These are phyloP conservation scores for Vigna reflexopilosa DNA, from an alignment of 306 rosid genomes.

Conservation along the genomic window DNA sequence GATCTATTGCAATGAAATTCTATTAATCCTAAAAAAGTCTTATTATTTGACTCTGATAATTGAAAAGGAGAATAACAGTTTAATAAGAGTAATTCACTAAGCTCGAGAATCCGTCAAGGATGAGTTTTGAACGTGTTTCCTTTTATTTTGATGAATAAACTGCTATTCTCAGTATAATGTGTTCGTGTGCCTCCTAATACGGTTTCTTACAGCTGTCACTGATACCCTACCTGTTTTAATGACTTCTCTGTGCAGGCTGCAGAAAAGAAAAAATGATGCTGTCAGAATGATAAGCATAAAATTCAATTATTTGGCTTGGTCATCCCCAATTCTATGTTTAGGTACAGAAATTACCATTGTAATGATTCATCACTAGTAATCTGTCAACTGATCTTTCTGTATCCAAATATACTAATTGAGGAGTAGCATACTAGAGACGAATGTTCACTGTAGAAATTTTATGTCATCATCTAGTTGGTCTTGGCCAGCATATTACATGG, in stretches of 20 bases:
- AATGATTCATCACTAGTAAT: conserved; percentile 19
- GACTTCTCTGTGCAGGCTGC: conserved; percentile 72
- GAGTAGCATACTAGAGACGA: neutral
- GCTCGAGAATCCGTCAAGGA: conserved; percentile 8
- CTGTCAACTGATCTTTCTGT: conserved; percentile 33
- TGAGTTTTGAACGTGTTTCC: conserved; percentile 25
- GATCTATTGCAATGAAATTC: neutral
- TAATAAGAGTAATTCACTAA: neutral
- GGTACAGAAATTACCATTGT: conserved; percentile 43
- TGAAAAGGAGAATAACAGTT: neutral
- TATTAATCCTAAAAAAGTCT: neutral
- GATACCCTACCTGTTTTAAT: conserved; percentile 37
- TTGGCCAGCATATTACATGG: neutral
- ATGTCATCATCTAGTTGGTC: neutral
- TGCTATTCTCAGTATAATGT: neutral
- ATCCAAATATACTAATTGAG: conserved; percentile 6
- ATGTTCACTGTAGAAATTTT: neutral
- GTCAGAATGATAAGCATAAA: conserved; percentile 12
- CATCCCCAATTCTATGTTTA: conserved; percentile 24
- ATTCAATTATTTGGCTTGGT: conserved; percentile 35
- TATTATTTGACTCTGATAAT: neutral
- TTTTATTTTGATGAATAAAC: conserved; percentile 11
- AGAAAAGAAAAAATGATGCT: conserved; percentile 54
- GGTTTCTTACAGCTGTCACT: conserved; percentile 28
- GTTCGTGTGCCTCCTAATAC: neutral